Evolutionary conservation across 768 basidiomycete genomes (phyloP).

Genomic region (Macrolepiota fuliginosa): DNA sequence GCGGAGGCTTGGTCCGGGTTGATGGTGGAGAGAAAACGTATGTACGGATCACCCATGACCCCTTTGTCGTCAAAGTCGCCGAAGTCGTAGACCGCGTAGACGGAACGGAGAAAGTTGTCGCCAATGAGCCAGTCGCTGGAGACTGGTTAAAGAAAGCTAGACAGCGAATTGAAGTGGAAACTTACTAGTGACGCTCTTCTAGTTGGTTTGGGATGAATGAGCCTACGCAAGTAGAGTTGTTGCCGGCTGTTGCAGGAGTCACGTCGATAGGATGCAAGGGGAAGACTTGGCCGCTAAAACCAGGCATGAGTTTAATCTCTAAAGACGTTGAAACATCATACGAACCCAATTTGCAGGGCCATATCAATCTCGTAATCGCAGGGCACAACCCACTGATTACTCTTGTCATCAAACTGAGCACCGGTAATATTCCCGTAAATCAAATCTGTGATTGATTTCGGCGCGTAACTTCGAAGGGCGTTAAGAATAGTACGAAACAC

Average conservation of each 20-base stretch:
- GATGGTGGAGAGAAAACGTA: slow-evolving; percentile 69
- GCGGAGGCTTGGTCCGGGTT: slow-evolving; percentile 67
- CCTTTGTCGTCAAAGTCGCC: slow-evolving; percentile 70
- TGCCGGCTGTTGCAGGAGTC: slow-evolving; percentile 42
- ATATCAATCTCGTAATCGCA: slow-evolving; percentile 75
- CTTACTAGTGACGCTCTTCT: slow-evolving; percentile 66
- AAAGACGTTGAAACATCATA: slow-evolving; percentile 12
- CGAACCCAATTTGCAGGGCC: slow-evolving; percentile 76
- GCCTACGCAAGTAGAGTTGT: slow-evolving; percentile 60
- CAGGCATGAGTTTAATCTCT: slow-evolving; percentile 4
- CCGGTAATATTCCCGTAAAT: slow-evolving; percentile 70
- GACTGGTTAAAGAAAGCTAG: slow-evolving; percentile 4
- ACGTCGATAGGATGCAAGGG: slow-evolving; percentile 82
- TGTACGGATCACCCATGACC: slow-evolving; percentile 72
- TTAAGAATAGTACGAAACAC: neutral
- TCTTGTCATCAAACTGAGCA: slow-evolving; percentile 48
- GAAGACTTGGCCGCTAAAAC: slow-evolving; percentile 61
- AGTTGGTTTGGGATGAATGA: slow-evolving; percentile 69
- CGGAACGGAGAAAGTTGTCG: slow-evolving; percentile 78
- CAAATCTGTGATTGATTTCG: slow-evolving; percentile 58
- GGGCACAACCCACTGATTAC: slow-evolving; percentile 71
- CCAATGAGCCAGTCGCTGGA: slow-evolving; percentile 79
- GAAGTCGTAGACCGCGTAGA: slow-evolving; percentile 84
- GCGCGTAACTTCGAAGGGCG: slow-evolving; percentile 56
- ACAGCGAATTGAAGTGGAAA: slow-evolving; percentile 12